These are phyloP conservation scores for Nakaseomyces kungkrabaensis DNA, from an alignment of 1,139 yeast genomes.

Conservation along the genomic window DNA sequence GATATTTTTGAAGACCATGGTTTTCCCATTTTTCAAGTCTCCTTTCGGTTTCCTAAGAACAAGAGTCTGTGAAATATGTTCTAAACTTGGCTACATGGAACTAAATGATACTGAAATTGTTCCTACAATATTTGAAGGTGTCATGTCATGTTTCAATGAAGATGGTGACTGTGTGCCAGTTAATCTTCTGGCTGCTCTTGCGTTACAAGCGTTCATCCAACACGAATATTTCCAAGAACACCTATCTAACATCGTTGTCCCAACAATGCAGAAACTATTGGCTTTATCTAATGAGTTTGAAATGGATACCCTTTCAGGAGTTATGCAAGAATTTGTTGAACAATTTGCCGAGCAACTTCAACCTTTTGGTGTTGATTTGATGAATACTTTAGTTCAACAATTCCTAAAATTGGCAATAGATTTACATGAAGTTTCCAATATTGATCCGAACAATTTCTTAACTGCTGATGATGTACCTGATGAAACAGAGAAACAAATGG, in stretches of 20 bases:
- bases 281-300: conserved; percentile 74
- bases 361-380: conserved; percentile 86
- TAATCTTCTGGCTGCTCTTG: conserved; percentile 73
- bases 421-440: conserved; percentile 49
- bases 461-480: conserved; percentile 37
- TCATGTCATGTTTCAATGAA: conserved; percentile 50
- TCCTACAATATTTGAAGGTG: conserved; percentile 53
- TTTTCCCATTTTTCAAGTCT: conserved; percentile 64
- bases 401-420: conserved; percentile 67
- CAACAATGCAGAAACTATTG: conserved; percentile 72
- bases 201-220: conserved; percentile 68
- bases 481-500: conserved; percentile 70
- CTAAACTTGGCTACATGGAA: conserved; percentile 57
- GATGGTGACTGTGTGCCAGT: conserved; percentile 56
- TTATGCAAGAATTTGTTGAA: conserved; percentile 94
- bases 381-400: conserved; percentile 71
- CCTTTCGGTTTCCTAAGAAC: conserved; percentile 68
- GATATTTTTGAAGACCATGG: conserved; percentile 48
- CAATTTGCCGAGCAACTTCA: conserved; percentile 78
- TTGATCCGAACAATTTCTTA: conserved; percentile 39
- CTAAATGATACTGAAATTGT: conserved; percentile 43
- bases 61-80: conserved; percentile 70
- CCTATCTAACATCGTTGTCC: conserved; percentile 58
- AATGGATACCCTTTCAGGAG: conserved; percentile 77
- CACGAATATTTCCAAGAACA: conserved; percentile 60